Base-by-base conservation (phyloP, 768 basidiomycete species). In the Naganishia vaughanmartiniae region DNA sequence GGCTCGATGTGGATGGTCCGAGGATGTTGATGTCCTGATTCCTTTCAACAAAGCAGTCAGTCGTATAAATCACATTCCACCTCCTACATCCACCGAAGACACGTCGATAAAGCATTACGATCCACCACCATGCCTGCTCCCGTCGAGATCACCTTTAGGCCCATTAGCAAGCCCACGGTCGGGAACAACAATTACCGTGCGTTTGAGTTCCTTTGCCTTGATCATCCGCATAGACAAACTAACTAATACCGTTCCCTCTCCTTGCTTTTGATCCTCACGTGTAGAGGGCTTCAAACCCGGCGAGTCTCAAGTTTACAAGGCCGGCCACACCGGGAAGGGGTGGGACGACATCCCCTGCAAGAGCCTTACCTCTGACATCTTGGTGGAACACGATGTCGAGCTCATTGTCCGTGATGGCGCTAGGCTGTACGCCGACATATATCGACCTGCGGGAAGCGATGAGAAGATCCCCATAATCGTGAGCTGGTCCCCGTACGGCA, bases 181-280 rank as follows among this genome's bases (percentile, higher is more conserved):
- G 54, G 54, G 54, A 55, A 55, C 54, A 55, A 55, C 54, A 55
- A 55, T 34, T 55, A 55, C 54, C 54, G 54, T 55, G 33, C 12
- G 54, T 51, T 9, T 21, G 15, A 46, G 3, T 46, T 21, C 54
- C 54, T 4, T 14, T n/a, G 14, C 54, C 5, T n/a, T n/a, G 14
- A 26, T 4, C 26, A n/a, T 54, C 10, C 17, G 54, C 54, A n/a
- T 4, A 54, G n/a, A 54, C 9, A 46, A 17, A 46, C 6, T 4
- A 46, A 46, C 45, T 19, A 5, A 46, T 21, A 10, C 46, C 54
- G 10, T n/a, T n/a, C 10, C 24, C 24, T 31, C 4, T 31, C n/a
- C 6, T 6, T 36, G 36, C 12, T 31, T 54, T n/a, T 4, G 26
- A 28, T 28, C 24, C 54, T 12, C 54, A 5, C 54, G 30, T 19